These are phyloP conservation scores for Apiotrichum sp. DNA, from an alignment of 1,284 basidiomycete genomes.

Conservation along the genomic window DNA sequence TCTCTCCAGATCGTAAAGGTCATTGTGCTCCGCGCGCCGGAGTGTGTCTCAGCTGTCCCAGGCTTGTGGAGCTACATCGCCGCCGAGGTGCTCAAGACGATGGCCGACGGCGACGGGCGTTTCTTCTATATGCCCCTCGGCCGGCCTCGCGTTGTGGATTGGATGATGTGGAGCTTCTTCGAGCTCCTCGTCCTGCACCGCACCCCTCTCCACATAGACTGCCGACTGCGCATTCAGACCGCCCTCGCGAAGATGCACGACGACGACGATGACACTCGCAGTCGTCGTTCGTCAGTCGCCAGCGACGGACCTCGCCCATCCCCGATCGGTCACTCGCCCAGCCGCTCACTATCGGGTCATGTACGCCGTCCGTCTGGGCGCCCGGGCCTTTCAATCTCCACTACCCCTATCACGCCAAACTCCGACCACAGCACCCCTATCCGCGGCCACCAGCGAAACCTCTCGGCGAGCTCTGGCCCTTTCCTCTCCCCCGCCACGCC, in stretches of 20 bases:
- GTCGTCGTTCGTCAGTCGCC: constrained; percentile 12
- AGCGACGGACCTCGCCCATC: constrained; percentile 6
- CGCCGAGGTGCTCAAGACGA: constrained; percentile 11
- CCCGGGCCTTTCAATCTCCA: no score
- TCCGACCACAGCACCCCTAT: neutral
- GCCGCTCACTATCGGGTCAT: constrained; percentile 2
- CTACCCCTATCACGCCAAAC: neutral
- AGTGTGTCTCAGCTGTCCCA: constrained; percentile 24
- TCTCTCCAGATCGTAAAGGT: constrained; percentile 65
- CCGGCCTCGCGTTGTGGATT: constrained; percentile 52
- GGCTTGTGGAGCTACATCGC: constrained; percentile 38
- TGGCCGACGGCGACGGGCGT: constrained; percentile 21
- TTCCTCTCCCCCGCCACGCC: neutral
- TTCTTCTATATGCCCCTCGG: constrained; percentile 11
- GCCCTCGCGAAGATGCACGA: constrained; percentile 14
- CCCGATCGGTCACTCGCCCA: neutral
- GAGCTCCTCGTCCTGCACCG: constrained; percentile 62
- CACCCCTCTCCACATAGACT: constrained; percentile 59
- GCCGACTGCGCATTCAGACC: constrained; percentile 56
- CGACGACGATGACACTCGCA: constrained; percentile 7
- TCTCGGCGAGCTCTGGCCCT: neutral
- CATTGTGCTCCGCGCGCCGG: constrained; percentile 56
- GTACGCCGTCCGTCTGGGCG: constrained; percentile 9
- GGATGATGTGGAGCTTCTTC: constrained; percentile 65
- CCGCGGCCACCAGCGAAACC: neutral